A percentile compares a stretch with the other conserved stretches of the same genome.
These are phyloP conservation scores for Angophora floribunda DNA, from an alignment of 345 rosid species.

Conservation along the genomic window DNA sequence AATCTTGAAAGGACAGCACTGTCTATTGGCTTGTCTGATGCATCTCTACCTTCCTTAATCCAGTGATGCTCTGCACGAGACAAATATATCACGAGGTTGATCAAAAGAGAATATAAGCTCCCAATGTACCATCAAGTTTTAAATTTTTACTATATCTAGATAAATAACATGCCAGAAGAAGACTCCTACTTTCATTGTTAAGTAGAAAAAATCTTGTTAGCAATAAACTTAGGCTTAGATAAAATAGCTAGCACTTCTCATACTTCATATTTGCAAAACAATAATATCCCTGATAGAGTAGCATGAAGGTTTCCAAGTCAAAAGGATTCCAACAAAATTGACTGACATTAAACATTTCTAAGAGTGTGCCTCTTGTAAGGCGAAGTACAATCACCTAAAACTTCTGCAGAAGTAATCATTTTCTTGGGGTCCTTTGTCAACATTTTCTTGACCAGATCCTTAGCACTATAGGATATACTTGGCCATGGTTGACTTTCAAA, in stretches of 20 bases:
- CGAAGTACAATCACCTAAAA: constrained; percentile 31
- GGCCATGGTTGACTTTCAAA: constrained; percentile 80
- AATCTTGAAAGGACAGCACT: constrained; percentile 78
- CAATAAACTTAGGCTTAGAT: not conserved
- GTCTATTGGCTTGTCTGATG: constrained; percentile 87
- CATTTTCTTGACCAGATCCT: constrained; percentile 72
- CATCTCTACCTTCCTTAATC: constrained; percentile 58
- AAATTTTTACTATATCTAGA: not conserved
- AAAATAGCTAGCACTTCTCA: not conserved
- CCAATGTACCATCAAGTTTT: not conserved
- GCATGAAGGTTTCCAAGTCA: not conserved
- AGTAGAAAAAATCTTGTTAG: not conserved
- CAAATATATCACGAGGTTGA: not conserved
- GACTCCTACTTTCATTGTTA: not conserved
- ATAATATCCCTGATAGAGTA: not conserved
- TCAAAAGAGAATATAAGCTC: not conserved
- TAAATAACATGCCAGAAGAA: not conserved
- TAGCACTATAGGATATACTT: constrained; percentile 62
- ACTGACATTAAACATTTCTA: not conserved
- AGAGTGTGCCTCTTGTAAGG: not conserved
- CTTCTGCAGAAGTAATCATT: constrained; percentile 61
- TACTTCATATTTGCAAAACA: not conserved
- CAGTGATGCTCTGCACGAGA: constrained; percentile 50
- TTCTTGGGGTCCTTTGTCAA: constrained; percentile 53
- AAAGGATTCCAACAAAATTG: not conserved